Base-by-base conservation (phyloP, 1,284 basidiomycete species). In the Cryptococcus neoformans region DNA sequence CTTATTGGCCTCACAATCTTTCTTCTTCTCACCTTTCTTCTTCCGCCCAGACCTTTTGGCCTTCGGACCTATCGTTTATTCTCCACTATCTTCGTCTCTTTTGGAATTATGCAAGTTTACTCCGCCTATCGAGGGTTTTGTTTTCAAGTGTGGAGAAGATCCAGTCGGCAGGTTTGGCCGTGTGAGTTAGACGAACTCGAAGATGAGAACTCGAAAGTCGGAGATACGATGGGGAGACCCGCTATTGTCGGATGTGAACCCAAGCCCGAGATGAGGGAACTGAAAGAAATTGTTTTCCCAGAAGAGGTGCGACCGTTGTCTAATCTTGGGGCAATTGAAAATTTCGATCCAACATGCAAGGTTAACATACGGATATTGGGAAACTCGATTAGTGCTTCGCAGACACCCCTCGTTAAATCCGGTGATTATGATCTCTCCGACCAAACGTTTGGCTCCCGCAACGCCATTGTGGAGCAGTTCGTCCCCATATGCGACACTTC, bases 81-180 rank as follows among this genome's bases (percentile, higher is more conserved):
- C 9, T 68, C 67, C 7, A 59, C 58, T 39, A 55, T 69, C n/a
- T 74, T 72, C 61, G 58, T 62, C 35, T 58, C 59, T 7, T 70
- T 71, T 47, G 69, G 68, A 2, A 47, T 57, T 3, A 70, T 67
- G 64, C 69, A 72, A 49, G 53, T 59, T 1, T 72, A 72, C 48
- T 74, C 70, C 9, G 70, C 72, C 6, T 63, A 58, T 35, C 57
- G 68, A 40, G 69, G 70, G 2, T 74, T 74, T 62, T 72, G 72
- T 51, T 54, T 57, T 36, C 70, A 72, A 44, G 65, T 72, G 1
- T 74, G 72, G 72, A 66, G 65, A 2, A 48, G 72, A 44, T 54
- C 55, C 4, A 52, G 54, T 40, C 56, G 66, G 36, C 72, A 74
- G 51, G 52, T 72, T 21, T 58, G 62, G 42, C 70, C 70, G 0